Evolutionary conservation across 192 early-diverging fungal species (phyloP).

Genomic region (Mortierella alpina): DNA sequence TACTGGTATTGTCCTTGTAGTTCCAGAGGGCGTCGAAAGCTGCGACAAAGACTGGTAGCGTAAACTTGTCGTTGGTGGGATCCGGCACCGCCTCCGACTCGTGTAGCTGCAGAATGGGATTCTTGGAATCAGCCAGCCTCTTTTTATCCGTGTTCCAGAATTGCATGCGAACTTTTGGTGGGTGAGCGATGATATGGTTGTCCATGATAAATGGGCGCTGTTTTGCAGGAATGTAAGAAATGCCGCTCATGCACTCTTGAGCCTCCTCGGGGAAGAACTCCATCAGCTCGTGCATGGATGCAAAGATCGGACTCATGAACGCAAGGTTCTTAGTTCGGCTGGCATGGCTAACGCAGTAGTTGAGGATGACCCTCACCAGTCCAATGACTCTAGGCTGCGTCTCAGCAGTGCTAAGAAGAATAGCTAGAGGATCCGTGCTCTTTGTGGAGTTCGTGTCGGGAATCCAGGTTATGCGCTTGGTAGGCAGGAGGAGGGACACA

Average conservation of each 20-base stretch:
- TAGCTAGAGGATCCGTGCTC: not conserved
- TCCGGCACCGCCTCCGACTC: not conserved
- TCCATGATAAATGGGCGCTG: not conserved
- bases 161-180: not conserved
- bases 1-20: not conserved
- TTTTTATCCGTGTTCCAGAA: not conserved
- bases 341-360: slow-evolving; percentile 16
- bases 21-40: slow-evolving; percentile 18
- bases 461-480: slow-evolving; percentile 13
- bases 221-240: not conserved
- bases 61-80: not conserved
- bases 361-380: not conserved
- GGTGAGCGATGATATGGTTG: slow-evolving; percentile 1
- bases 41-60: not conserved
- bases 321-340: not conserved
- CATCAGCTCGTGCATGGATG: not conserved
- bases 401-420: not conserved
- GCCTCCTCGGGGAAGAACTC: slow-evolving; percentile 1
- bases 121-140: not conserved
- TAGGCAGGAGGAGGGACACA: not conserved
- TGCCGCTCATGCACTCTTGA: not conserved
- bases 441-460: not conserved
- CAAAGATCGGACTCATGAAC: slow-evolving; percentile 5
- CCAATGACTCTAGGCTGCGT: not conserved
- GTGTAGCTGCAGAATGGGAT: not conserved